Evolutionary conservation across 148 eudicot genomes (phyloP).

Genomic region (Camellia japonica): DNA sequence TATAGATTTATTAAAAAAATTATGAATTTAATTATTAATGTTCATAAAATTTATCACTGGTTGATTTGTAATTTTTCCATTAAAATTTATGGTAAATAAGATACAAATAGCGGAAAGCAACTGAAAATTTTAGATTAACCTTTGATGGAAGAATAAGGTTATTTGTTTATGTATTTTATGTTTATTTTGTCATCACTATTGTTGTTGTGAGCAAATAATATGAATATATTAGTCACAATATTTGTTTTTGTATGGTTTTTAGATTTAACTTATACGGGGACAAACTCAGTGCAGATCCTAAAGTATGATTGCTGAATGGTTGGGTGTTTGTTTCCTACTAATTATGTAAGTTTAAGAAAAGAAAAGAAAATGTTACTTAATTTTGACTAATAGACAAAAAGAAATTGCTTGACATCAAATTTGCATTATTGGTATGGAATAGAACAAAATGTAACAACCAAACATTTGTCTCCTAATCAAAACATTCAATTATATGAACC

Average conservation of each 20-base stretch:
- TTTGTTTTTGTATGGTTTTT: too few relatives aligned
- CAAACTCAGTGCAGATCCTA: background rate
- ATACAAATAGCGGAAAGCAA: too few relatives aligned
- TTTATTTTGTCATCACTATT: background rate
- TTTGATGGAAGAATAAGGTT: background rate
- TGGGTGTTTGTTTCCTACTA: background rate
- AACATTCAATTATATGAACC: too few relatives aligned
- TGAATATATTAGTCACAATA: too few relatives aligned
- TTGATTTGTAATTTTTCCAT: too few relatives aligned
- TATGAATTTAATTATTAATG: too few relatives aligned
- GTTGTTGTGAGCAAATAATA: too few relatives aligned
- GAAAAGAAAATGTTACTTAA: background rate
- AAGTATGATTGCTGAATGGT: background rate
- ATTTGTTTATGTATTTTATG: background rate
- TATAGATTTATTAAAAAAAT: too few relatives aligned
- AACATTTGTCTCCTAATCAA: too few relatives aligned
- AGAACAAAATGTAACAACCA: background rate
- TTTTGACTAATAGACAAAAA: background rate
- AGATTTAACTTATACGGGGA: background rate
- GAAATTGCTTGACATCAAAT: background rate
- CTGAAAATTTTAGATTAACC: too few relatives aligned
- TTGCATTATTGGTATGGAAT: conserved; percentile 11
- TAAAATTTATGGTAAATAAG: too few relatives aligned
- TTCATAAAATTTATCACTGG: too few relatives aligned
- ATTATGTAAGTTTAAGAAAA: background rate